phyloP scores from a whole-genome alignment of 495 filamentous ascomycete genomes.

The Penicillium angulare region DNA sequence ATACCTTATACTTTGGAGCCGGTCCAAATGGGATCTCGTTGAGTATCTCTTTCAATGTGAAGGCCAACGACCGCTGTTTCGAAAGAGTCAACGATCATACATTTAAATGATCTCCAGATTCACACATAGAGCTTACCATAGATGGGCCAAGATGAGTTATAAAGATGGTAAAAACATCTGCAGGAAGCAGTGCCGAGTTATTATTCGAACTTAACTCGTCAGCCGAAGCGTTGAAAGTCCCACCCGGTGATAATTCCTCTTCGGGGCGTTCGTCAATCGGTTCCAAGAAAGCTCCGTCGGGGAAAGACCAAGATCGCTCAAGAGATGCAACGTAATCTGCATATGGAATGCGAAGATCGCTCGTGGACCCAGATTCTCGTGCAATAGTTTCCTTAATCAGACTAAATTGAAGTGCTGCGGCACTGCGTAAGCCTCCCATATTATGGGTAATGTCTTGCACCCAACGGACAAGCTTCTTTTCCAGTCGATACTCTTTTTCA shows the following conservation, averaged over 20 bases:
- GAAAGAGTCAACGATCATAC: conserved; percentile 14
- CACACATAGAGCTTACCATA: conserved; percentile 59
- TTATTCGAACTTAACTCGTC: conserved; percentile 11
- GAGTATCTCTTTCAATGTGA: conserved; percentile 83
- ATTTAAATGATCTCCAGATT: not conserved
- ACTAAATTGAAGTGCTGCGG: conserved; percentile 83
- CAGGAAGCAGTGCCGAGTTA: conserved; percentile 46
- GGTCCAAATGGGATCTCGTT: conserved; percentile 79
- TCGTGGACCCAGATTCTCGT: conserved; percentile 13
- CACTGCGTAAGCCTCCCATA: conserved; percentile 86
- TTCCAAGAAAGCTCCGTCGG: conserved; percentile 49
- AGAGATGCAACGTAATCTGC: conserved; percentile 17
- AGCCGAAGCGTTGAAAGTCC: conserved; percentile 9
- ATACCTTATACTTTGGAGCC: conserved; percentile 62
- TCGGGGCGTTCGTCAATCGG: conserved; percentile 68
- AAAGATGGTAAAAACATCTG: conserved; percentile 85
- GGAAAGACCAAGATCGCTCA: conserved; percentile 36
- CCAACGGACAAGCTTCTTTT: conserved; percentile 77
- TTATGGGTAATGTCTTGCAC: conserved; percentile 86
- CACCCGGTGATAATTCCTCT: conserved; percentile 48
- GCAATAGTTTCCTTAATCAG: conserved; percentile 63
- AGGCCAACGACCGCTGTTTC: conserved; percentile 75
- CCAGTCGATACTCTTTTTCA: conserved; percentile 76
- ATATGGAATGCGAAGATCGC: conserved; percentile 8
- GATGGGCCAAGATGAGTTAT: conserved; percentile 85